These are phyloP conservation scores for Marasmius fiardii DNA, from an alignment of 1,284 basidiomycete genomes.

Conservation along the genomic window DNA sequence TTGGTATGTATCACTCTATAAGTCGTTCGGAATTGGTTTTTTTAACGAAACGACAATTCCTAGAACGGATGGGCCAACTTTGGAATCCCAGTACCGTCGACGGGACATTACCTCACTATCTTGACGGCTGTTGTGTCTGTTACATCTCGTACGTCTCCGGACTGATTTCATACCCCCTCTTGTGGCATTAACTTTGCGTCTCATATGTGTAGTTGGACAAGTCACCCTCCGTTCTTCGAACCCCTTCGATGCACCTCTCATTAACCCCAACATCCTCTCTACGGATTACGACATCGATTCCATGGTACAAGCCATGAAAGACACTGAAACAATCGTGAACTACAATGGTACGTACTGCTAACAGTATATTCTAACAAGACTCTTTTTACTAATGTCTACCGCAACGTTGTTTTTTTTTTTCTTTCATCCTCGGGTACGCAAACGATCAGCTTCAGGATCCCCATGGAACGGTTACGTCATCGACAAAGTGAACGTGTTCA, in stretches of 20 bases:
- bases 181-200: background rate
- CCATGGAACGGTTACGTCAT: conserved; percentile 18
- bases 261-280: conserved; percentile 25
- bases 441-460: conserved; percentile 1
- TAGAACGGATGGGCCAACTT: background rate
- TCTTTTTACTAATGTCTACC: too few relatives aligned
- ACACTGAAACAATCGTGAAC: background rate
- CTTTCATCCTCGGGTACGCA: too few relatives aligned
- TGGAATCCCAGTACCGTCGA: conserved; percentile 3
- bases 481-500: background rate
- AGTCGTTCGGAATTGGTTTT: background rate
- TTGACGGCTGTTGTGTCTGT: conserved; percentile 14
- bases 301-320: conserved; percentile 15
- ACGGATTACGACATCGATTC: conserved; percentile 14
- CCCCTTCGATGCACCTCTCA: conserved; percentile 26
- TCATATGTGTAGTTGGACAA: conserved; percentile 4
- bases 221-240: conserved; percentile 18
- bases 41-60: background rate
- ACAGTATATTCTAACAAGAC: too few relatives aligned
- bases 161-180: background rate
- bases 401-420: too few relatives aligned
- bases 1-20: conserved; percentile 2
- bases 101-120: conserved; percentile 15
- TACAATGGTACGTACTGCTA: too few relatives aligned
- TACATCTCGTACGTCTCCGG: conserved; percentile 13